Base-by-base conservation (phyloP, 2,329 filamentous ascomycete genomes). In the Coniella vitis region DNA sequence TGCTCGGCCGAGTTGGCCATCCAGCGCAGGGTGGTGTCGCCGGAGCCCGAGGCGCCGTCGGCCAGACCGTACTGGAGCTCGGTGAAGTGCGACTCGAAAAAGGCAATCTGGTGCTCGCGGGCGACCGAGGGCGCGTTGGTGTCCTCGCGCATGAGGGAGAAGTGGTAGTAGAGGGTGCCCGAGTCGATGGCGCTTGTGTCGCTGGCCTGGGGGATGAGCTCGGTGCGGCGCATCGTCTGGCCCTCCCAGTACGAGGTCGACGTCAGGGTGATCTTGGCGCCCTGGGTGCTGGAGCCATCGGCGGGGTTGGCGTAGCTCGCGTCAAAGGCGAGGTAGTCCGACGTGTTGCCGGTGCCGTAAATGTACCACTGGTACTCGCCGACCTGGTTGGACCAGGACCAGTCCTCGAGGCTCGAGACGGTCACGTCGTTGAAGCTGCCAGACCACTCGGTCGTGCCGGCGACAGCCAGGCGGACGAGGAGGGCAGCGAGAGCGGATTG, bases 301-400 rank as follows among this genome's bases (percentile, higher is more conserved):
- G 73, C 75, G 0, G 79, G 75, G 63, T 84, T 84, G 65, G 81
- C 82, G 69, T 70, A 79, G 48, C 65, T 62, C 0, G 76, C 63
- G 3, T 71, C 73, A 1, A 84, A 68, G 55, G 78, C 78, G 54
- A 85, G 71, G 63, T 85, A 84, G 56, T 74, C 66, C 19, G 69
- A 69, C 5, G 76, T 70, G 1, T 67, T 49, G 4, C 70, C 72
- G 12, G 67, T 66, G 31, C 83, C 84, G 66, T 87, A 83, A 58
- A 86, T 85, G 67, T 86, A 86, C 69, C 83, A 86, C 63, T 86
- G 83, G 65, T 83, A 86, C 1, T 78, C 73, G 1, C 78, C 77
- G 53, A 79, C 74, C 64, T 82, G 73, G 61, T 81, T 82, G 4
- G 70, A 71, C 76, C 77, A 84, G 1, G 75, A 79, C 79, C 79